Percentiles rank a stretch among this genome's conserved stretches.
Conservation (phyloP, 2,329 filamentous ascomycete genomes). For the Exophiala lecanii-corni region DNA sequence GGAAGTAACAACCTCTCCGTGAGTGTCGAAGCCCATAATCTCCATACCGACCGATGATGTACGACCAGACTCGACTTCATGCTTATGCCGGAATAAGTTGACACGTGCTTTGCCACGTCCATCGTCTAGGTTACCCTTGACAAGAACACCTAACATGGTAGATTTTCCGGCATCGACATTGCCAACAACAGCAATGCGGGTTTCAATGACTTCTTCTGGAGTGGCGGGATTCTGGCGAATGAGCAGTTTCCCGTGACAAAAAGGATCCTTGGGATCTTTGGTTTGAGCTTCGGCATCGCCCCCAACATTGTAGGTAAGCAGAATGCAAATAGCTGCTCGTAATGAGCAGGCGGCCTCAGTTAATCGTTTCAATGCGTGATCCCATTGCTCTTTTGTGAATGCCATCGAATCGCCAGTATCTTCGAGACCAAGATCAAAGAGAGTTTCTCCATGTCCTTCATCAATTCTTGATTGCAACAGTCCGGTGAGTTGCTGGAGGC, state of each 20-base stretch:
- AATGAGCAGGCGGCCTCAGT: constrained; percentile 59
- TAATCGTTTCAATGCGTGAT: constrained; percentile 63
- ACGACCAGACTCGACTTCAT: constrained; percentile 91
- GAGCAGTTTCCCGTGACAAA: constrained; percentile 79
- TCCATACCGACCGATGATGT: constrained; percentile 98
- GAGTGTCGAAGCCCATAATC: constrained; percentile 93
- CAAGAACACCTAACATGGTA: constrained; percentile 89
- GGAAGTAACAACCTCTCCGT: constrained; percentile 75
- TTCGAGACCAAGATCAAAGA: constrained; percentile 91
- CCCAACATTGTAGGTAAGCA: constrained; percentile 88
- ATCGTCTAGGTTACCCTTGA: constrained; percentile 93
- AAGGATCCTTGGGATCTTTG: constrained; percentile 62
- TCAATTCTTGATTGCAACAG: constrained; percentile 65
- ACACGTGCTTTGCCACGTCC: constrained; percentile 89
- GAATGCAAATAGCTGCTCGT: constrained; percentile 70
- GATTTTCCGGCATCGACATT: constrained; percentile 98
- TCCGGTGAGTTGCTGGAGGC: constrained; percentile 58
- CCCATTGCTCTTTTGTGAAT: constrained; percentile 71
- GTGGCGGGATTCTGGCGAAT: constrained; percentile 68
- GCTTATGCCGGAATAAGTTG: constrained; percentile 95
- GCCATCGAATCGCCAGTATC: constrained; percentile 82
- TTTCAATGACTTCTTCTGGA: constrained; percentile 88
- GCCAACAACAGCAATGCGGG: constrained; percentile 90
- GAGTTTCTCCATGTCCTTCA: constrained; percentile 80
- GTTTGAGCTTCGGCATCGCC: constrained; percentile 67